Conservation (phyloP, 257 asterid genomes). For the Capsicum pubescens region DNA sequence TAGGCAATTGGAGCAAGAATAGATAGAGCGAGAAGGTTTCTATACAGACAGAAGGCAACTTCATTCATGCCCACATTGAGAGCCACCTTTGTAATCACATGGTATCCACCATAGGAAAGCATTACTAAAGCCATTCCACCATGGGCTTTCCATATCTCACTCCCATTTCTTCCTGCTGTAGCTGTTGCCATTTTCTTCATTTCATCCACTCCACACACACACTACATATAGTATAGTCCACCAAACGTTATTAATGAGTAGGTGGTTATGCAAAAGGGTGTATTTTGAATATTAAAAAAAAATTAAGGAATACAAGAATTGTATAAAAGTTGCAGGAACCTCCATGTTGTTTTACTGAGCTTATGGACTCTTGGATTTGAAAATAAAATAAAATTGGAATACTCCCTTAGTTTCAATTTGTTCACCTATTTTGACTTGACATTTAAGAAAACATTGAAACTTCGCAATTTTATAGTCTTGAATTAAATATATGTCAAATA, state of each 20-base stretch:
- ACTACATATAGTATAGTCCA: not conserved
- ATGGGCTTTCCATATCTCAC: conserved; percentile 77
- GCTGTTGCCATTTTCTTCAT: conserved; percentile 48
- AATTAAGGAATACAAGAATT: not conserved
- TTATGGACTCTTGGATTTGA: not conserved
- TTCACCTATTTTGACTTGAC: too few relatives aligned
- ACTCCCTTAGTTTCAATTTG: too few relatives aligned
- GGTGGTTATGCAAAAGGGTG: not conserved
- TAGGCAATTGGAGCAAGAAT: conserved; percentile 92
- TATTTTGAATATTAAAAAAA: not conserved
- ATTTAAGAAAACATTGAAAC: too few relatives aligned
- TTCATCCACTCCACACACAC: conserved; percentile 25
- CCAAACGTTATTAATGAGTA: not conserved
- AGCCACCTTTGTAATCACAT: conserved; percentile 92
- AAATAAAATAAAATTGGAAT: not conserved
- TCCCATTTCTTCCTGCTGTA: conserved; percentile 40
- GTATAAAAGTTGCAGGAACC: not conserved
- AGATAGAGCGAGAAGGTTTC: conserved; percentile 83
- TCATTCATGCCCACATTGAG: conserved; percentile 91
- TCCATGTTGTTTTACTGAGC: not conserved
- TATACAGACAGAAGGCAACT: conserved; percentile 80
- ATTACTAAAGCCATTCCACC: conserved; percentile 84
- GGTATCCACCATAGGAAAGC: conserved; percentile 79
- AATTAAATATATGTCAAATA: too few relatives aligned
- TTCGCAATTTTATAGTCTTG: too few relatives aligned